Base-by-base conservation (phyloP, 257 asterid genomes). In the Thymus quinquecostatus region DNA sequence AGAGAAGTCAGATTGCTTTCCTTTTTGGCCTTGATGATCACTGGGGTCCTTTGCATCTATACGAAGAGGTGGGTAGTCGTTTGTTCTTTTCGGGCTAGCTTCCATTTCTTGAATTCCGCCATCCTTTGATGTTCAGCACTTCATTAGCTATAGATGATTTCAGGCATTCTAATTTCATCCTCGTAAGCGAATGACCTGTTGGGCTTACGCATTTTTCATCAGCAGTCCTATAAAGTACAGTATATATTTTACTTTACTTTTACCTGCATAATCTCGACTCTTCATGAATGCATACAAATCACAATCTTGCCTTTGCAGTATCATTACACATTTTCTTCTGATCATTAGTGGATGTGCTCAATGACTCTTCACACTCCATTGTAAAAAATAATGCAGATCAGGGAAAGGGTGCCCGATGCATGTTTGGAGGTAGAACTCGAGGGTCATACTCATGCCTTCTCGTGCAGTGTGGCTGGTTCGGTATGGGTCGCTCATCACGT, bases 51-150 rank as follows among this genome's bases (percentile, higher is more conserved):
- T 56, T 87, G 79, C 90, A 85, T 69, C 54, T 91, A 66, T 83
- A 75, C 28, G 90, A 89, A 79, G 96, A 94, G 98, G 98, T 93
- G 91, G 98, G 98, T 93, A 87, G 4, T 70, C n/a, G 8, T 30
- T 47, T 6, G 27, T 21, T 21, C 29, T 28, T n/a, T 36, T n/a
- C 1, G 48, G 40, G 40, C 40, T 36, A 3, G 5, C 4, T 36
- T 34, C 5, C 40, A 36, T 36, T 36, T 36, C 40, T 36, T 3
- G 5, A 36, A 36, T 36, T 36, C 5, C 5, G 40, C 40, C 5
- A 3, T 36, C 40, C 40, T 36, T 36, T 36, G 40, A 36, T 36
- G 40, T 36, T 3, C 5, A 36, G 4, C 40, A 36, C 40, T 36
- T 36, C 40, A 36, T 36, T 36, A 36, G 3, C 40, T 36, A 36